These are phyloP conservation scores for Teratosphaeriaceae sp. DNA, from an alignment of 2,329 filamentous ascomycete genomes.

Conservation along the genomic window DNA sequence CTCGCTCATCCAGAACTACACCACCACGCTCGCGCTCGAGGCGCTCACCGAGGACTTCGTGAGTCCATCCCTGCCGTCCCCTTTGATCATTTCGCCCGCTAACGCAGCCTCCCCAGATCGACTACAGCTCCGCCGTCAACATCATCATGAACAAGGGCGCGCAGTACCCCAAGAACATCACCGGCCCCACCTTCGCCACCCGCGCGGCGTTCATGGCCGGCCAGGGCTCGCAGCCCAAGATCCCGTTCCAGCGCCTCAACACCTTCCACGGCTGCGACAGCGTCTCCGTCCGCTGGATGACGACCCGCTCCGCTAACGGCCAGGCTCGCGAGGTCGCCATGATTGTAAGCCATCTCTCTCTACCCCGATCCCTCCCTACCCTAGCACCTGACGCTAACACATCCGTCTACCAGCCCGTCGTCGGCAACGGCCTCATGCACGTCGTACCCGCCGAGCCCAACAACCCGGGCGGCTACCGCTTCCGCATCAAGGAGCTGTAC, in stretches of 20 bases:
- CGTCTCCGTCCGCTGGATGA: slow-evolving; percentile 23
- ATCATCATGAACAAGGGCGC: slow-evolving; percentile 20
- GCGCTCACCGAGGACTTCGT: slow-evolving; percentile 19
- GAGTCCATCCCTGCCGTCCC: too few species aligned
- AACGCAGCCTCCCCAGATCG: too few species aligned
- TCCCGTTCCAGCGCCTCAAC: slow-evolving; percentile 20
- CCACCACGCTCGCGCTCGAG: slow-evolving; percentile 14
- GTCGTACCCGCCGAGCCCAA: slow-evolving; percentile 14
- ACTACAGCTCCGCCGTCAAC: slow-evolving; percentile 22
- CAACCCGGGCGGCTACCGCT: slow-evolving; percentile 9
- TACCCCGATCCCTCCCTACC: too few species aligned
- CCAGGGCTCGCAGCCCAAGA: slow-evolving; percentile 19
- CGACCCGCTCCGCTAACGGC: slow-evolving; percentile 18
- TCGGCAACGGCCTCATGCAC: slow-evolving; percentile 18
- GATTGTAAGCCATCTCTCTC: slow-evolving; percentile 17
- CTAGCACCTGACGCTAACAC: too few species aligned
- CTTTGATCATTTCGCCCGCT: too few species aligned
- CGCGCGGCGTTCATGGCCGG: slow-evolving; percentile 17
- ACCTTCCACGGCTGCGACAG: slow-evolving; percentile 22
- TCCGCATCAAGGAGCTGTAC: slow-evolving; percentile 18
- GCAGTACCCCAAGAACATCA: slow-evolving; percentile 12
- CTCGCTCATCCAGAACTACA: slow-evolving; percentile 20
- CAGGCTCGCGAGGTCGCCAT: slow-evolving; percentile 19
- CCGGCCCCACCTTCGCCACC: slow-evolving; percentile 15
- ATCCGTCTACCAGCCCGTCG: slow-evolving; percentile 12